Base-by-base conservation (phyloP, 306 rosid genomes). In the Benincasa hispida region DNA sequence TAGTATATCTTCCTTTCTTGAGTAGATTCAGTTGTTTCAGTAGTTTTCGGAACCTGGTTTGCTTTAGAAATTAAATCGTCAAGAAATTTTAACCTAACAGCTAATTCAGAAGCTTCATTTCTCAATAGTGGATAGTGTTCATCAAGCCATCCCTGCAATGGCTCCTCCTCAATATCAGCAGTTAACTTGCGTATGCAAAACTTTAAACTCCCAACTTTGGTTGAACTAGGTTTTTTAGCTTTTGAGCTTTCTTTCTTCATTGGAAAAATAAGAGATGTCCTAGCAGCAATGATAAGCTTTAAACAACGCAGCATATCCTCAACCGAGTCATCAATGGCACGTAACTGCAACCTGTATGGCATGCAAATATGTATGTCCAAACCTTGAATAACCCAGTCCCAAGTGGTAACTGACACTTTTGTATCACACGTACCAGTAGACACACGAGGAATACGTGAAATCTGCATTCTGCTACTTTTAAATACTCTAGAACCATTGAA, bases 341-440 rank as follows among this genome's bases (percentile, higher is more conserved):
- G 99, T 88, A 95, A 87, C 82, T 95, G 90, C 84, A 95, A 87
- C 77, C 92, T 84, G 85, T 84, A 95, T 77, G 99, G 99, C 95
- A 95, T 74, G 87, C 90, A 88, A 83, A 95, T 84, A 81, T 95
- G 99, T 77, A 95, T 82, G 86, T 90, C 99, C 47, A 86, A 92
- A 74, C 96, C 97, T 81, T 95, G 99, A 85, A 95, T 86, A 83
- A 95, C 93, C 95, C 89, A 95, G 84, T 95, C 98, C 99, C 98
- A 90, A 41, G 90, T 86, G 80, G 74, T 79, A 59, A 27, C 75
- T 50, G 89, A 88, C 37, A 74, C 79, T 75, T 87, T 89, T 60
- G 80, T 73, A 74, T 90, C 89, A 76, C 92, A 83, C 61, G 88
- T 45, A 81, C 87, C 58, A 3, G 81, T 77, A 70, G 96, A 85